These are phyloP conservation scores for Tritrichomonas musculus DNA, from an alignment of 208 protist species.

Conservation along the genomic window DNA sequence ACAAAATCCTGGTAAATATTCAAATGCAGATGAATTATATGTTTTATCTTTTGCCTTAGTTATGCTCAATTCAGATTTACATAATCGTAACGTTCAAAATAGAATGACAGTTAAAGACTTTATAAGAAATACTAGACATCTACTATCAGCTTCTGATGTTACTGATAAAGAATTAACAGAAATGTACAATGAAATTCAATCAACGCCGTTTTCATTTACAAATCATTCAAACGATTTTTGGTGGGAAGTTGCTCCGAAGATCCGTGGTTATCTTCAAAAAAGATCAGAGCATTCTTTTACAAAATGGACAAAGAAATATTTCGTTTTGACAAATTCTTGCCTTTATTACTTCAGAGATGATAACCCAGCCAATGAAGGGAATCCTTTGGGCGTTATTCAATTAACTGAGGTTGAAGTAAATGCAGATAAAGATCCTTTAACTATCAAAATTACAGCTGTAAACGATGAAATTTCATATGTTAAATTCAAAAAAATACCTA, in stretches of 20 bases:
- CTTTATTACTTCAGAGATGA: constrained; percentile 30
- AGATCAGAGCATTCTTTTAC: not conserved
- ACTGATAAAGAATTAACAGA: not conserved
- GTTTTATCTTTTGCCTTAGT: constrained; percentile 40
- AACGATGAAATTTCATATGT: no score
- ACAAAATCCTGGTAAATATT: constrained; percentile 35
- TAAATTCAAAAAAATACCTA: no score
- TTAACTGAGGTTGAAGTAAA: not conserved
- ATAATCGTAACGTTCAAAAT: constrained; percentile 41
- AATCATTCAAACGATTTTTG: not conserved
- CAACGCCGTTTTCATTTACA: not conserved
- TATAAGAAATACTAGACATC: constrained; percentile 38
- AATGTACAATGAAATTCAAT: not conserved
- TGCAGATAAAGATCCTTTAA: no score
- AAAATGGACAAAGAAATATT: not conserved
- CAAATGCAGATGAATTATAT: constrained; percentile 12
- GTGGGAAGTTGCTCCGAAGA: not conserved
- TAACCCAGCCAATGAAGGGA: not conserved
- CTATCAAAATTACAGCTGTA: no score
- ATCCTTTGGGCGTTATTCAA: not conserved
- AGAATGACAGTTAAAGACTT: constrained; percentile 52
- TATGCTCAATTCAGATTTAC: constrained; percentile 41
- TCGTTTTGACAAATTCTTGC: not conserved
- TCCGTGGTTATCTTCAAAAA: not conserved
- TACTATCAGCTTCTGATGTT: constrained; percentile 38